Evolutionary conservation across 768 basidiomycete species (phyloP), one percentile per base, ranked within the genome.

Genomic region (Flagelloscypha sp.): DNA sequence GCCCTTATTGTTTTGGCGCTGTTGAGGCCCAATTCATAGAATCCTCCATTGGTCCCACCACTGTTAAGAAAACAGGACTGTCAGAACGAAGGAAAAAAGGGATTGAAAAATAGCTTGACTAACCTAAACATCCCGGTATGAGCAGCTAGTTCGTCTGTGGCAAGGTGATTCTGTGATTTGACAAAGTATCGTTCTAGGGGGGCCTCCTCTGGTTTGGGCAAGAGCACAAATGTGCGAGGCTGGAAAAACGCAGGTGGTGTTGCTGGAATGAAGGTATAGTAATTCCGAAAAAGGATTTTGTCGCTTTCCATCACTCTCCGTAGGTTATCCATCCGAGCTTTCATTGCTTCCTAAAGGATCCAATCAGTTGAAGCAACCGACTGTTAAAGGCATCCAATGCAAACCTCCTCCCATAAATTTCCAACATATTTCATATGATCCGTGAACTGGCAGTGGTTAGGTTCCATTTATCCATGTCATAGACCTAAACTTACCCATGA

Each of bases 121-220:
- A n/a, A n/a, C n/a, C n/a, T n/a, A n/a, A 95, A 97, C 84, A 97
- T 94, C 22, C 79, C 79, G 23, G 76, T 85, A 52, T 97, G 92
- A 5, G 87, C 90, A 40, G 80, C 66, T 7, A 93, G 58, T 55
- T 94, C 90, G 49, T 90, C 83, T 16, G 66, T 41, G 0, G 80
- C 83, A 17, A 80, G 52, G 3, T 62, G 69, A 46, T 94, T 95
- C 20, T 62, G 64, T 2, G 76, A 71, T 12, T 79, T 70, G 9
- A 70, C 42, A 50, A 87, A 94, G 50, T 74, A 66, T 5, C 65
- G 43, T 35, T 62, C 63, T 30, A 67, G 56, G 16, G 63, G 62
- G 12, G 73, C 63, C 19, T 61, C 58, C 16, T 65, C 50, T 30
- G 61, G 56, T 41, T 66, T 66, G 2, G 92, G 92, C 3, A 90